These are phyloP conservation scores for Trichoderma lentiforme DNA, from an alignment of 2,329 filamentous ascomycete genomes.

Conservation along the genomic window DNA sequence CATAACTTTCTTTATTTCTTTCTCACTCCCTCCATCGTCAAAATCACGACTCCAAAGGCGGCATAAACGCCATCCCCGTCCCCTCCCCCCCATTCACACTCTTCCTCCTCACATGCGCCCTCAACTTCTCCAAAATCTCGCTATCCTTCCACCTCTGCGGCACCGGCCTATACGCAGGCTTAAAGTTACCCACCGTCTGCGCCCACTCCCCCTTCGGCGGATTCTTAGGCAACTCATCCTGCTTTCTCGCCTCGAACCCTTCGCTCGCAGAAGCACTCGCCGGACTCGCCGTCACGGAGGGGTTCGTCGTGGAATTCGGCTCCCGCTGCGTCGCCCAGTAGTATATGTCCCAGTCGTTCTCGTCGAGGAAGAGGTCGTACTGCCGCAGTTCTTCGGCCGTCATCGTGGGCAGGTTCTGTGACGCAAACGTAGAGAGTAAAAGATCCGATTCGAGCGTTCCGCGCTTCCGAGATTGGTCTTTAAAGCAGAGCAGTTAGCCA, in stretches of 20 bases:
- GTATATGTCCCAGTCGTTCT: conserved; percentile 99
- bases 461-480: conserved; percentile 95
- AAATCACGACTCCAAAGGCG: conserved; percentile 36
- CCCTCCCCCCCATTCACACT: conserved; percentile 40
- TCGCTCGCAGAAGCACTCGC: conserved; percentile 26
- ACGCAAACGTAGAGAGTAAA: conserved; percentile 91
- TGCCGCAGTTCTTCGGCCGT: conserved; percentile 67
- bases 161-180: conserved; percentile 88
- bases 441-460: conserved; percentile 95
- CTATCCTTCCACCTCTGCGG: conserved; percentile 81
- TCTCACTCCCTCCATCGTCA: not conserved
- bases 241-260: not conserved
- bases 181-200: conserved; percentile 92
- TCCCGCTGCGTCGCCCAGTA: conserved; percentile 94
- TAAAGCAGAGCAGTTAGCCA: not conserved
- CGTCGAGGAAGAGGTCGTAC: conserved; percentile 91
- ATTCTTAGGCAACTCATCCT: conserved; percentile 34
- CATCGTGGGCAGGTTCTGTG: conserved; percentile 73
- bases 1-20: not conserved
- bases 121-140: conserved; percentile 71
- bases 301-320: conserved; percentile 44
- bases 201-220: conserved; percentile 76
- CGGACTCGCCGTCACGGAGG: conserved; percentile 29
- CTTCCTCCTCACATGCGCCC: conserved; percentile 72
- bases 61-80: conserved; percentile 58